phyloP scores from a whole-genome alignment of 2,329 filamentous ascomycete genomes.

The Alternaria gansuensis region DNA sequence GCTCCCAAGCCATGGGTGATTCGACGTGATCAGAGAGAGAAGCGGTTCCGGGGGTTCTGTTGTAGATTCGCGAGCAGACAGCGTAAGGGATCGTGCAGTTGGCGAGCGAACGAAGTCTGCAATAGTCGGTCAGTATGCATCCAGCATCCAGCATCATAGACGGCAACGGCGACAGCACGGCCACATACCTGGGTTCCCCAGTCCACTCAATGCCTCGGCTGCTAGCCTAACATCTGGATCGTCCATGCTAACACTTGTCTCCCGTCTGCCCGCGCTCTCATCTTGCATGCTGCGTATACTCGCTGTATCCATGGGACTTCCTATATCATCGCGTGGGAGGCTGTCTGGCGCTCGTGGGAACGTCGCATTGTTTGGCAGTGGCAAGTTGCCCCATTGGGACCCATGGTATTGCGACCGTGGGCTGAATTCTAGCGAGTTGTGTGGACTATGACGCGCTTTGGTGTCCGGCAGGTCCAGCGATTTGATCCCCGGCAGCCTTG shows the following conservation, averaged over 20 bases:
- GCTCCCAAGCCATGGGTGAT: slow-evolving; percentile 84
- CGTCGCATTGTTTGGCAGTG: slow-evolving; percentile 37
- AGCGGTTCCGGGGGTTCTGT: slow-evolving; percentile 75
- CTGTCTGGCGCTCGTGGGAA: slow-evolving; percentile 49
- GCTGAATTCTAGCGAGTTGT: slow-evolving; percentile 49
- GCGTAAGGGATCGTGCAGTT: slow-evolving; percentile 42
- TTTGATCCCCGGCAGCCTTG: slow-evolving; percentile 56
- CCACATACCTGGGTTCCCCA: slow-evolving; percentile 60
- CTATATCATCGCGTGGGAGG: slow-evolving; percentile 44
- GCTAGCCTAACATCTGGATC: slow-evolving; percentile 60
- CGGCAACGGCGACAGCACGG: slow-evolving; percentile 10
- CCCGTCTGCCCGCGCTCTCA: slow-evolving; percentile 39
- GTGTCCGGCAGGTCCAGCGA: slow-evolving; percentile 54
- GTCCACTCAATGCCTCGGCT: slow-evolving; percentile 60
- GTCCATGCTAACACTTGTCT: slow-evolving; percentile 58
- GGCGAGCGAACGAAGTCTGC: slow-evolving; percentile 57
- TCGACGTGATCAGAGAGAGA: slow-evolving; percentile 84
- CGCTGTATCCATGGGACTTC: slow-evolving; percentile 57
- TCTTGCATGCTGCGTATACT: slow-evolving; percentile 57
- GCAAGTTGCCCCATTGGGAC: slow-evolving; percentile 41
- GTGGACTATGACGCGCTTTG: slow-evolving; percentile 36
- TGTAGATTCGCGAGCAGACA: slow-evolving; percentile 49
- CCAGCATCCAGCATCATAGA: neutral
- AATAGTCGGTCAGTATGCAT: slow-evolving; percentile 26
- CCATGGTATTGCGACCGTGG: slow-evolving; percentile 36